Percentiles rank a stretch among this genome's conserved stretches.
Evolutionary conservation across 2,329 filamentous ascomycete species (phyloP).

Genomic region (Dryadomyces quercus-mongolicae): DNA sequence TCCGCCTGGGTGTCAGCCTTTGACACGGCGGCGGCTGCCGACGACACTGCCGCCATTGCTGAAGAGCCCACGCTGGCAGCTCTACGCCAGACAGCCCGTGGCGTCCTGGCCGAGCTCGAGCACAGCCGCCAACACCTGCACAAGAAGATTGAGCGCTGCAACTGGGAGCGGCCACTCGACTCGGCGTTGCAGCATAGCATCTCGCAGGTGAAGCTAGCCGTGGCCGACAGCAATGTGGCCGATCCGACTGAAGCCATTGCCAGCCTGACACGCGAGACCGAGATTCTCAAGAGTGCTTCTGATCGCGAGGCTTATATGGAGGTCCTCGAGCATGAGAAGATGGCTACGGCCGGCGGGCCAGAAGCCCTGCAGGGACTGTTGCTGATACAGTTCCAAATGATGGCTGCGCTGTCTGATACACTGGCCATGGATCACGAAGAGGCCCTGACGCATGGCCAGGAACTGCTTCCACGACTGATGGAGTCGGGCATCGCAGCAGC

Average conservation of each 20-base stretch:
- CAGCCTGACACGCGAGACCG: conserved; percentile 67
- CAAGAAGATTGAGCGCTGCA: conserved; percentile 64
- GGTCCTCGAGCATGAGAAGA: conserved; percentile 73
- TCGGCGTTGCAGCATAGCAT: conserved; percentile 79
- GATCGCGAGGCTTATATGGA: conserved; percentile 67
- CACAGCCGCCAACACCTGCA: conserved; percentile 83
- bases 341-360: conserved; percentile 40
- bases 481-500: conserved; percentile 62
- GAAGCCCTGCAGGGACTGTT: conserved; percentile 72
- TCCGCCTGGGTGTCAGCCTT: conserved; percentile 90
- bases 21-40: conserved; percentile 56
- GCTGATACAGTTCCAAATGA: conserved; percentile 82
- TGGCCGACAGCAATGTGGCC: conserved; percentile 45
- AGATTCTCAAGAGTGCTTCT: conserved; percentile 72
- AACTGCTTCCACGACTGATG: conserved; percentile 65
- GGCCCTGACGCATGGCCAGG: conserved; percentile 67
- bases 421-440: conserved; percentile 73
- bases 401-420: conserved; percentile 71
- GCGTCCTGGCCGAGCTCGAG: conserved; percentile 81
- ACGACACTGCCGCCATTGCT: conserved; percentile 52
- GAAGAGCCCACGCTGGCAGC: conserved; percentile 51
- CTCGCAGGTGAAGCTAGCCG: conserved; percentile 60
- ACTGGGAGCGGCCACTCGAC: conserved; percentile 81
- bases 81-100: conserved; percentile 82
- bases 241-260: conserved; percentile 54